Evolutionary conservation across 441 rosid genomes (phyloP).

Genomic region (Erodium trifolium): DNA sequence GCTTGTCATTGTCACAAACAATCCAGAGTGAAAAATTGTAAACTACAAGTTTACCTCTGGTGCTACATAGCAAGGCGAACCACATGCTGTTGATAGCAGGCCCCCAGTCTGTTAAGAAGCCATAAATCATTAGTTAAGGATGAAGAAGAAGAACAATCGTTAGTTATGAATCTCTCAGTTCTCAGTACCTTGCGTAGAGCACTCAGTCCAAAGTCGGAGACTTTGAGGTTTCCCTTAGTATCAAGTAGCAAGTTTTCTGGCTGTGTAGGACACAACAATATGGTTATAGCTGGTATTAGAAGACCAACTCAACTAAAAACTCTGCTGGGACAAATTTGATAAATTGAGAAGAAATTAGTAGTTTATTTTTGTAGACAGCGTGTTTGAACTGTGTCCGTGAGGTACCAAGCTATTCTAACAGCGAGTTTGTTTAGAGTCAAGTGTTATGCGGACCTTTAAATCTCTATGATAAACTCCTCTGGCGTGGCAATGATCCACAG

Average conservation of each 20-base stretch:
- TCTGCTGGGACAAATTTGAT: too few relatives aligned
- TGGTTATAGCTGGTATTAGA: too few relatives aligned
- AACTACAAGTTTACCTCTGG: slow-evolving; percentile 53
- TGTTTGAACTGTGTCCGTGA: too few relatives aligned
- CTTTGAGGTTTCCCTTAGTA: background rate
- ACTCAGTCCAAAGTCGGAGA: background rate
- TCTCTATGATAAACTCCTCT: slow-evolving; percentile 89
- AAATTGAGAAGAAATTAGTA: too few relatives aligned
- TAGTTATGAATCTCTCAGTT: background rate
- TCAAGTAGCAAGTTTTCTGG: slow-evolving; percentile 1
- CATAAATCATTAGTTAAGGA: background rate
- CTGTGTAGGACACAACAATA: background rate
- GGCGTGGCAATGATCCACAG: slow-evolving; percentile 76
- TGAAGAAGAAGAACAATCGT: background rate
- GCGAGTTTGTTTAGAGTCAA: background rate
- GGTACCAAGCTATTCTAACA: too few relatives aligned
- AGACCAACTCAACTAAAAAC: too few relatives aligned
- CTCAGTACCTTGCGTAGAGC: background rate
- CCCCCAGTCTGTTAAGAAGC: slow-evolving; percentile 31
- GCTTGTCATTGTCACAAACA: background rate
- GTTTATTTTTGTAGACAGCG: too few relatives aligned
- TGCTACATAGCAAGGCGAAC: slow-evolving; percentile 88
- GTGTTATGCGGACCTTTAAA: slow-evolving; percentile 45
- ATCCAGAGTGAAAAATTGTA: background rate
- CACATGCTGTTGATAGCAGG: slow-evolving; percentile 78